A percentile compares a stretch with the other conserved stretches of the same genome.
phyloP scores from a whole-genome alignment of 495 filamentous ascomycete genomes.

The Penicillium chermesinum region DNA sequence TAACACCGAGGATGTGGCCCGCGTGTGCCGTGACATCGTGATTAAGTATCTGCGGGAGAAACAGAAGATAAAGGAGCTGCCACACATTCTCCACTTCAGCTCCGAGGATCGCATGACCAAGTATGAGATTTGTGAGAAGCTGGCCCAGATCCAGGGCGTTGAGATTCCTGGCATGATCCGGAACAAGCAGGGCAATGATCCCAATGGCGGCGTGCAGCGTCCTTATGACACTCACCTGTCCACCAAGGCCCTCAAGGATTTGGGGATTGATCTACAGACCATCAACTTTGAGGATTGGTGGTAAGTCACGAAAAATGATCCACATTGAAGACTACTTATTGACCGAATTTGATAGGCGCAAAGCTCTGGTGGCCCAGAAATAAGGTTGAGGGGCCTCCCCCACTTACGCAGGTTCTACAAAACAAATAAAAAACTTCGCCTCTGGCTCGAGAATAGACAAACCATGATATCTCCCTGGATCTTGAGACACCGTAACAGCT shows the following conservation, averaged over 20 bases:
- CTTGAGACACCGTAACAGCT: too few relatives aligned
- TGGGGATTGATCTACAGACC: slow-evolving; percentile 72
- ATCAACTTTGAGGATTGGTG: slow-evolving; percentile 82
- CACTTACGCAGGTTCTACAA: too few relatives aligned
- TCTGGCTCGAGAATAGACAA: too few relatives aligned
- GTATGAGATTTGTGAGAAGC: slow-evolving; percentile 79
- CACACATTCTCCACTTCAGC: slow-evolving; percentile 77
- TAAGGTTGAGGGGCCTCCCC: too few relatives aligned
- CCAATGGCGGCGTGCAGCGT: slow-evolving; percentile 65
- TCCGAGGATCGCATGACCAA: slow-evolving; percentile 86
- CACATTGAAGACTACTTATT: neutral
- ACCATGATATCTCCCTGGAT: too few relatives aligned
- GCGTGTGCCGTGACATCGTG: slow-evolving; percentile 68
- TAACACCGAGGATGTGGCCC: slow-evolving; percentile 79
- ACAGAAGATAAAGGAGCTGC: slow-evolving; percentile 44
- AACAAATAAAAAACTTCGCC: too few relatives aligned
- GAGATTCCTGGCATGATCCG: slow-evolving; percentile 63
- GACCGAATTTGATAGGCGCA: slow-evolving; percentile 24
- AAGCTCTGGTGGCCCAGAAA: slow-evolving; percentile 36
- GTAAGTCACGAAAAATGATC: slow-evolving; percentile 47
- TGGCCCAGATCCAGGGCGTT: slow-evolving; percentile 77
- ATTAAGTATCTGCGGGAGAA: slow-evolving; percentile 56
- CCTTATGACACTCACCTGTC: slow-evolving; percentile 90
- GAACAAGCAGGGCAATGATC: slow-evolving; percentile 72
- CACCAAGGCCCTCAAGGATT: slow-evolving; percentile 64